Conservation (phyloP, 2,329 filamentous ascomycete species). For the Ophiocordyceps sinensis region DNA sequence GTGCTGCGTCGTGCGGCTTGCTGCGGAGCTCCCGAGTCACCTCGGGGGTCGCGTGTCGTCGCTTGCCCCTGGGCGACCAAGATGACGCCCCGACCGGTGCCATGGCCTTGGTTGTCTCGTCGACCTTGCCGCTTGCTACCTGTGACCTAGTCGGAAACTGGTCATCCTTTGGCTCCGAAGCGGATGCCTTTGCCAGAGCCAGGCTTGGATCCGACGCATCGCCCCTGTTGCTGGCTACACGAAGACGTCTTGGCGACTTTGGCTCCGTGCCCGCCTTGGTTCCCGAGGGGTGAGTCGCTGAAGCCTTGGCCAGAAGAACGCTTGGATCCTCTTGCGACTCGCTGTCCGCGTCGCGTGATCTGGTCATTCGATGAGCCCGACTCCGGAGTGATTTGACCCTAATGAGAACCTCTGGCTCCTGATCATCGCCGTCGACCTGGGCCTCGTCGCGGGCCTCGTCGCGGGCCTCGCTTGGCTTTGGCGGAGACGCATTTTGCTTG, state of each 20-base stretch:
- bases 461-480: conserved; percentile 1
- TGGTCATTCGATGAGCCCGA: conserved; percentile 10
- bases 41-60: conserved; percentile 10
- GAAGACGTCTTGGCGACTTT: conserved; percentile 2
- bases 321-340: conserved; percentile 14
- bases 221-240: conserved; percentile 13
- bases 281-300: background rate
- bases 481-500: background rate
- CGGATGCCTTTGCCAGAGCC: conserved; percentile 9
- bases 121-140: conserved; percentile 11
- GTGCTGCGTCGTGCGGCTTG: conserved; percentile 6
- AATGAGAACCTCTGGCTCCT: conserved; percentile 11
- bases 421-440: conserved; percentile 3
- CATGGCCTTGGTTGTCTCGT: conserved; percentile 2
- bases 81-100: background rate
- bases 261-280: background rate
- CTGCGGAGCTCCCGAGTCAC: conserved; percentile 10
- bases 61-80: conserved; percentile 8
- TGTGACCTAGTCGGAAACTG: conserved; percentile 10
- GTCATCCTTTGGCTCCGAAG: conserved; percentile 6
- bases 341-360: conserved; percentile 9
- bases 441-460: conserved; percentile 3
- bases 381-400: conserved; percentile 16
- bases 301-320: conserved; percentile 11
- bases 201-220: conserved; percentile 13